These are phyloP conservation scores for Capsicum rhomboideum DNA, from an alignment of 257 asterid genomes.

Conservation along the genomic window DNA sequence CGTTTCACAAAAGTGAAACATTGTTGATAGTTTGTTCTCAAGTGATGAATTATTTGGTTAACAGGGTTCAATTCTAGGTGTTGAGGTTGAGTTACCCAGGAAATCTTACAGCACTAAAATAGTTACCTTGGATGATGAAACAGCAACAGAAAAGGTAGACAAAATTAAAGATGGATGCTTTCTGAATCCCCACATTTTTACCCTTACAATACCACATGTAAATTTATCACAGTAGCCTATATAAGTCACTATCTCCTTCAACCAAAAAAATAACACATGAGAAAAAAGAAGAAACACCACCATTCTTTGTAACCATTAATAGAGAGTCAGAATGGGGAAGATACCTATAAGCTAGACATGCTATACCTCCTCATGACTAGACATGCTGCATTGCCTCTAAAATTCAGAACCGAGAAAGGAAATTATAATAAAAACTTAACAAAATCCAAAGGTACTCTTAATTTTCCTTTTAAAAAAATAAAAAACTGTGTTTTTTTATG, in stretches of 20 bases:
- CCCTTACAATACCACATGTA: constrained; percentile 73
- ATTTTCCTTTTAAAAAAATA: not conserved
- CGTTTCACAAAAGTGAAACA: constrained; percentile 20
- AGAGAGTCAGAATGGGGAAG: not conserved
- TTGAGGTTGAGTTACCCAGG: constrained; percentile 65
- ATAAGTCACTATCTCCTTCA: not conserved
- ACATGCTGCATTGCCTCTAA: not conserved
- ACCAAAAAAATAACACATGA: not conserved
- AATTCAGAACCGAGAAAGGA: not conserved
- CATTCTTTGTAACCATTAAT: not conserved
- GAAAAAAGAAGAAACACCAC: not conserved
- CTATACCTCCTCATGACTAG: not conserved
- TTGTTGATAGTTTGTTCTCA: constrained; percentile 39
- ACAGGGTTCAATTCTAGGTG: too few species aligned
- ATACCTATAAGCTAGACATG: not conserved
- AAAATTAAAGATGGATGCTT: constrained; percentile 56
- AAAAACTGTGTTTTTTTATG: too few species aligned
- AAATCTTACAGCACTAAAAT: constrained; percentile 51
- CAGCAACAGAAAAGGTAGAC: constrained; percentile 24
- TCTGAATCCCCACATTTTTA: constrained; percentile 59
- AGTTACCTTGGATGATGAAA: constrained; percentile 26
- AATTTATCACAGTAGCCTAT: not conserved
- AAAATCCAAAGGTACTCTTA: not conserved
- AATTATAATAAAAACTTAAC: not conserved
- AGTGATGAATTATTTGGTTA: constrained; percentile 68